Conservation (phyloP, 2,329 filamentous ascomycete genomes). For the Cadophora gregata region DNA sequence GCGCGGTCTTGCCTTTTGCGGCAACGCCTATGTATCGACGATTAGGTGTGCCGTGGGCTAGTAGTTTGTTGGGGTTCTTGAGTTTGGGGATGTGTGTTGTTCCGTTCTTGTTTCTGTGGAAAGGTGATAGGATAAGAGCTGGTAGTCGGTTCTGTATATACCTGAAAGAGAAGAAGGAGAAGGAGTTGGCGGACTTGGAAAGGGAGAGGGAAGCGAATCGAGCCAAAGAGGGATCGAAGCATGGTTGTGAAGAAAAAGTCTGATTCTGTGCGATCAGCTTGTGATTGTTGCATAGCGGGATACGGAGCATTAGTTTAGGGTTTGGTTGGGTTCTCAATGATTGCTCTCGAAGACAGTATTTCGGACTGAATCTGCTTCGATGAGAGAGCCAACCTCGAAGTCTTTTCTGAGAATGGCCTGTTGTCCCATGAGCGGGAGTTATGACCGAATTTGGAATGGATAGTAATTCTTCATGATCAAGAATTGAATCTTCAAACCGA, state of each 20-base stretch:
- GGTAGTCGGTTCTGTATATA: conserved; percentile 57
- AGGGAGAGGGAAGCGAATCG: conserved; percentile 23
- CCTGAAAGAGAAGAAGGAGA: conserved; percentile 47
- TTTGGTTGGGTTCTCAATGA: background rate
- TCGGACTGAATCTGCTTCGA: too few species aligned
- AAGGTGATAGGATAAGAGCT: conserved; percentile 53
- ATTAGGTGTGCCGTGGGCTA: conserved; percentile 53
- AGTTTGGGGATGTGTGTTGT: conserved; percentile 55
- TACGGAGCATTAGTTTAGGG: background rate
- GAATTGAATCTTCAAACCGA: too few species aligned
- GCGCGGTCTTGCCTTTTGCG: conserved; percentile 55
- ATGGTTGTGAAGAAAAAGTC: conserved; percentile 17
- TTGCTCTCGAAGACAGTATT: too few species aligned
- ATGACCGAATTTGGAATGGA: too few species aligned
- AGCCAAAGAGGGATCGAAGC: background rate
- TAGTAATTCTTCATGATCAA: too few species aligned
- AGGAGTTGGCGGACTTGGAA: conserved; percentile 38
- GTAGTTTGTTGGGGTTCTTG: conserved; percentile 55
- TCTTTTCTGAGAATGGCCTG: too few species aligned
- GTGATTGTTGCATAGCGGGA: background rate
- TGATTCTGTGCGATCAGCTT: conserved; percentile 5
- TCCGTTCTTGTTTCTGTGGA: conserved; percentile 57
- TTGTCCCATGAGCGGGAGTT: too few species aligned
- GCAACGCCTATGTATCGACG: conserved; percentile 52
- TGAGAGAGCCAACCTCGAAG: too few species aligned